phyloP scores from a whole-genome alignment of 108 stramenopile species.

The Mediolabrus comicus region DNA sequence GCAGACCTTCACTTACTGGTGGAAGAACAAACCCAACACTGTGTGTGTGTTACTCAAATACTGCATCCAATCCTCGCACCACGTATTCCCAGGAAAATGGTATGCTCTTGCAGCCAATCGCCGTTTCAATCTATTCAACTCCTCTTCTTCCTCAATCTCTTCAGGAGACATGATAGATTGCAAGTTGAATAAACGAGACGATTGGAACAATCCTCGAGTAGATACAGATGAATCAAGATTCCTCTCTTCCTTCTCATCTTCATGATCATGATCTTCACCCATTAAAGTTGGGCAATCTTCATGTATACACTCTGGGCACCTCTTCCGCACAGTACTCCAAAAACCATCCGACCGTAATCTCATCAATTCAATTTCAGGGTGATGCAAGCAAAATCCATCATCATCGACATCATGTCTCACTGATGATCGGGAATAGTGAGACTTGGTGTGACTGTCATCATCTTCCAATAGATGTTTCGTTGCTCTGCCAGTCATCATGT shows the following conservation, averaged over 20 bases:
- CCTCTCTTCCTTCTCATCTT: not conserved
- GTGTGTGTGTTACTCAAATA: constrained; percentile 47
- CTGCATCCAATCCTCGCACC: constrained; percentile 53
- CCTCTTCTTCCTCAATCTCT: constrained; percentile 43
- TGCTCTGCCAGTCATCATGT: not conserved
- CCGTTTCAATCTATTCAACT: constrained; percentile 32
- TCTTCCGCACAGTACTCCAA: constrained; percentile 38
- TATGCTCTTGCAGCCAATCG: constrained; percentile 44
- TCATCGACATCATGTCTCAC: constrained; percentile 1
- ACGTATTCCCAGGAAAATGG: constrained; percentile 45
- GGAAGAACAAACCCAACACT: constrained; percentile 47
- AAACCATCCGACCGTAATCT: constrained; percentile 1
- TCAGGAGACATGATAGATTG: constrained; percentile 9
- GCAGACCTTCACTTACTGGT: constrained; percentile 9
- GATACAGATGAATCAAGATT: not conserved
- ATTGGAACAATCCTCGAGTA: not conserved
- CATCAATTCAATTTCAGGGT: constrained; percentile 34
- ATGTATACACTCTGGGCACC: constrained; percentile 40
- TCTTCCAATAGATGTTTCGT: not conserved
- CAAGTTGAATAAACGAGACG: not conserved
- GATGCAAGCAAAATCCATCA: constrained; percentile 31
- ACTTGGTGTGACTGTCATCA: too few species aligned
- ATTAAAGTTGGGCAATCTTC: constrained; percentile 37
- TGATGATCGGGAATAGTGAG: not conserved
- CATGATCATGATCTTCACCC: not conserved